Conservation (phyloP, 2,329 filamentous ascomycete species). For the Cladosporium cucumerinum region DNA sequence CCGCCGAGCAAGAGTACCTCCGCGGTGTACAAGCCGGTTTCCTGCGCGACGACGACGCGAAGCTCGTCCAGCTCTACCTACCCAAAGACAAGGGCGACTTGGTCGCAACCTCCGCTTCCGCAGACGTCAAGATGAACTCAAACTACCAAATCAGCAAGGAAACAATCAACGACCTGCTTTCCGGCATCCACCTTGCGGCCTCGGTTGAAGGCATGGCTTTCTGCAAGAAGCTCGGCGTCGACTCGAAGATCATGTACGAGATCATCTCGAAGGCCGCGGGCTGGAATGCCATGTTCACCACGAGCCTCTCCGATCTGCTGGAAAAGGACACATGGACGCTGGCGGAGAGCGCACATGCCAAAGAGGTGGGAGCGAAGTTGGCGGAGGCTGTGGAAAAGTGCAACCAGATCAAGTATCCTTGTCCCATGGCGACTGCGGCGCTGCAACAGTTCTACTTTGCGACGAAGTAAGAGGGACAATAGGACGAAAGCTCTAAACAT, state of each 20-base stretch:
- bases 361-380: slow-evolving; percentile 39
- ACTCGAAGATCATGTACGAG: slow-evolving; percentile 44
- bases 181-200: slow-evolving; percentile 49
- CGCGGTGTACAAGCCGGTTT: slow-evolving; percentile 57
- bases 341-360: slow-evolving; percentile 37
- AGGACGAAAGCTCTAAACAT: neutral
- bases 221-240: slow-evolving; percentile 44
- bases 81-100: slow-evolving; percentile 32
- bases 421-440: slow-evolving; percentile 35
- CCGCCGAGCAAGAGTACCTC: slow-evolving; percentile 64
- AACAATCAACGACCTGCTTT: slow-evolving; percentile 40
- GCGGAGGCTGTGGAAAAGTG: slow-evolving; percentile 43
- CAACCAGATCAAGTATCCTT: slow-evolving; percentile 31
- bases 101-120: slow-evolving; percentile 33
- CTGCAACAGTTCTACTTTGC: slow-evolving; percentile 37
- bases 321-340: slow-evolving; percentile 35
- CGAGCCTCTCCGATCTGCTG: slow-evolving; percentile 34
- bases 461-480: neutral
- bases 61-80: slow-evolving; percentile 54
- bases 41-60: slow-evolving; percentile 53
- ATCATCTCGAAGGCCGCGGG: slow-evolving; percentile 49
- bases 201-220: slow-evolving; percentile 49
- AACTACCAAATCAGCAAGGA: slow-evolving; percentile 36
- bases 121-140: slow-evolving; percentile 38
- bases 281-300: slow-evolving; percentile 45